Evolutionary conservation across 2,329 filamentous ascomycete genomes (phyloP).

Genomic region (Cercospora sp.): DNA sequence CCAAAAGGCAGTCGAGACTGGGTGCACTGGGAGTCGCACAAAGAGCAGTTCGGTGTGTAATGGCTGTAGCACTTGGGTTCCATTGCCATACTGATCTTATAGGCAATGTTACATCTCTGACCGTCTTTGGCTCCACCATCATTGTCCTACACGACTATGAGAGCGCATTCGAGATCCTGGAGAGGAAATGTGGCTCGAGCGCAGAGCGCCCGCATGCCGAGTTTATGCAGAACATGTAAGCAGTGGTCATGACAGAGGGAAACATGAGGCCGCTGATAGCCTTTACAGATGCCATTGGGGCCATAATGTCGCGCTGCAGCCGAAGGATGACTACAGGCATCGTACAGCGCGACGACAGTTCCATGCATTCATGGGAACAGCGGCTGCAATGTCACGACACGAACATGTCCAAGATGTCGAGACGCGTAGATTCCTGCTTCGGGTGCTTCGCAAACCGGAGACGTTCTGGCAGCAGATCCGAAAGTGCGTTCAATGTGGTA

Average conservation of each 20-base stretch:
- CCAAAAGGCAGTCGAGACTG: constrained; percentile 39
- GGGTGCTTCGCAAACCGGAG: constrained; percentile 42
- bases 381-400: constrained; percentile 43
- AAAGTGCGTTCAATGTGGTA: constrained; percentile 27
- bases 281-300: constrained; percentile 40
- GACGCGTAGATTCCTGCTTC: constrained; percentile 47
- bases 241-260: constrained; percentile 11
- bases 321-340: constrained; percentile 10
- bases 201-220: constrained; percentile 40
- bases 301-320: constrained; percentile 33
- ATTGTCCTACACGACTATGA: constrained; percentile 45
- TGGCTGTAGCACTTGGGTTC: too few species aligned
- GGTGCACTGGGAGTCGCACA: constrained; percentile 47
- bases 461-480: constrained; percentile 45
- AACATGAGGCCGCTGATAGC: background rate
- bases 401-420: constrained; percentile 49
- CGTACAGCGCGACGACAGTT: constrained; percentile 48
- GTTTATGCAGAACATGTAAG: constrained; percentile 20
- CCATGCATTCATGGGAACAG: constrained; percentile 49
- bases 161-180: constrained; percentile 43
- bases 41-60: constrained; percentile 32
- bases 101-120: constrained; percentile 41
- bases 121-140: constrained; percentile 45
- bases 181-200: constrained; percentile 40
- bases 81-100: background rate